A percentile compares a stretch with the other conserved stretches of the same genome.
Evolutionary conservation across 1,284 basidiomycete genomes (phyloP).

Genomic region (Wallemia mellicola): DNA sequence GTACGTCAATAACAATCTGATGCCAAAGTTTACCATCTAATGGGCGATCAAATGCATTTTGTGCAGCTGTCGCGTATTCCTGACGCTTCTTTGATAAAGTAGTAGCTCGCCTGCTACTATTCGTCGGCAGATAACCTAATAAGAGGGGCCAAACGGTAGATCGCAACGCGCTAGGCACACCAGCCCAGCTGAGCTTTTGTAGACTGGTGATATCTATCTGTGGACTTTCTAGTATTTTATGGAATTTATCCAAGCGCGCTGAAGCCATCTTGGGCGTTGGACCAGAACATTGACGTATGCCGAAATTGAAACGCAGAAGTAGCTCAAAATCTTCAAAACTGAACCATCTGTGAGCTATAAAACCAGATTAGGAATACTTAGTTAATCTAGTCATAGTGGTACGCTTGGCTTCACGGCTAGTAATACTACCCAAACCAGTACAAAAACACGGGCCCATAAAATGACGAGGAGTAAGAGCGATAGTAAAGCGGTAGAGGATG

Average conservation of each 20-base stretch:
- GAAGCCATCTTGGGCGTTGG: too few relatives aligned
- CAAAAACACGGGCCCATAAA: neutral
- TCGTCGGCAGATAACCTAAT: constrained; percentile 1
- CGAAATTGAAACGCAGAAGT: neutral
- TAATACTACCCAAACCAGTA: neutral
- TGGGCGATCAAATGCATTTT: neutral
- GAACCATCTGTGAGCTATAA: neutral
- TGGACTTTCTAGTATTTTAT: neutral
- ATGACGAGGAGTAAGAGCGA: neutral
- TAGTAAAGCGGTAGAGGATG: neutral
- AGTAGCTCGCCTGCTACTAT: neutral
- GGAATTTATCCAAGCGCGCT: neutral
- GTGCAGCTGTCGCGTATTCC: constrained; percentile 1
- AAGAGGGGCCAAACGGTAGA: neutral
- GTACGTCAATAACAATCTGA: constrained; percentile 90
- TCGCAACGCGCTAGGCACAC: neutral
- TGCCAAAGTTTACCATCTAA: constrained; percentile 48
- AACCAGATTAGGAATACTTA: neutral
- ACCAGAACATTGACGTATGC: neutral
- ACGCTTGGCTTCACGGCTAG: neutral
- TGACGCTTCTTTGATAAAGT: constrained; percentile 1
- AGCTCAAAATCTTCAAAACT: neutral
- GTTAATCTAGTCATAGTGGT: neutral
- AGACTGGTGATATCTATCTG: neutral
- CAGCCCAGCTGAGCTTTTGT: neutral